Evolutionary conservation across 2,329 filamentous ascomycete species (phyloP).

Genomic region (Coleophoma crateriformis): DNA sequence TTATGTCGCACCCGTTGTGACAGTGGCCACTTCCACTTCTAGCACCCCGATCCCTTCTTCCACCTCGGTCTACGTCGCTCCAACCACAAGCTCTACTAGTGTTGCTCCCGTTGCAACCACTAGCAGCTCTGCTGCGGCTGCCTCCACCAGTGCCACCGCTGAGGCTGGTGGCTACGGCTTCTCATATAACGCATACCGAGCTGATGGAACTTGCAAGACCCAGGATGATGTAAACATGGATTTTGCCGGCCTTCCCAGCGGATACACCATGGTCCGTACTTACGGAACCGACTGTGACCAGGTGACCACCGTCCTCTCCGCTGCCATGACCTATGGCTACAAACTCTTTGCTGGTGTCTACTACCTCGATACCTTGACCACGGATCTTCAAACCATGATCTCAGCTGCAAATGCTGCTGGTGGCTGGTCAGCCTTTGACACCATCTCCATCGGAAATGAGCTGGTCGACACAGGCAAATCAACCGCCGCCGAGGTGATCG

Average conservation of each 20-base stretch:
- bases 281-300: conserved; percentile 81
- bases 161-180: conserved; percentile 36
- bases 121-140: conserved; percentile 2
- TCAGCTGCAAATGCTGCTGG: conserved; percentile 40
- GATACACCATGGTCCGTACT: conserved; percentile 62
- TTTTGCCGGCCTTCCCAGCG: conserved; percentile 45
- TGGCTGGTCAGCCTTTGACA: conserved; percentile 65
- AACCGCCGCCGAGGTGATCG: conserved; percentile 47
- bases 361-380: conserved; percentile 48
- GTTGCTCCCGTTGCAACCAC: not conserved
- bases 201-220: conserved; percentile 60
- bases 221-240: conserved; percentile 58
- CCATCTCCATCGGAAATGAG: conserved; percentile 77
- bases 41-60: not conserved
- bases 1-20: no score
- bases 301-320: conserved; percentile 54
- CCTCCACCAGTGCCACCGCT: conserved; percentile 2
- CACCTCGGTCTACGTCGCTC: conserved; percentile 1
- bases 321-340: conserved; percentile 58
- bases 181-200: conserved; percentile 52
- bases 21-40: no score
- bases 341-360: conserved; percentile 74
- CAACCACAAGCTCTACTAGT: not conserved
- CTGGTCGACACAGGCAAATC: conserved; percentile 60
- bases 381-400: conserved; percentile 57